Evolutionary conservation across 345 rosid species (phyloP).

Genomic region (Clausena lansium): DNA sequence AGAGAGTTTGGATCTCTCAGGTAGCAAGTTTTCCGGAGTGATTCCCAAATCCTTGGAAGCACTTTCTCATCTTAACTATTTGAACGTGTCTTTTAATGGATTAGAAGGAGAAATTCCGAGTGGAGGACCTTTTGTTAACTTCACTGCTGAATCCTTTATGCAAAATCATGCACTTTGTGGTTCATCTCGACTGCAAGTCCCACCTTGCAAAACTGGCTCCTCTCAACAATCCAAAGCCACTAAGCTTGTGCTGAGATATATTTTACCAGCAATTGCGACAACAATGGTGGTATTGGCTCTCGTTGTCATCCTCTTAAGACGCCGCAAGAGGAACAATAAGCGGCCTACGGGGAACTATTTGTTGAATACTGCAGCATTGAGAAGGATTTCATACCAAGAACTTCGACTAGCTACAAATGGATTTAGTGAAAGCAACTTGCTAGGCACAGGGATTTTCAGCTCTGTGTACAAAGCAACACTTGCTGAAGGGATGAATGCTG

Average conservation of each 20-base stretch:
- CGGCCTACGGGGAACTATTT: background rate
- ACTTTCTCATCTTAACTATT: background rate
- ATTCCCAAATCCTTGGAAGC: conserved; percentile 19
- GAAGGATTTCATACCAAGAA: background rate
- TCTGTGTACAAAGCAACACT: background rate
- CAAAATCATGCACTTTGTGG: conserved; percentile 10
- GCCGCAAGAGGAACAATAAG: background rate
- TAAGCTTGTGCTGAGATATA: background rate
- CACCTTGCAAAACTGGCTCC: background rate
- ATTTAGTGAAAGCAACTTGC: background rate
- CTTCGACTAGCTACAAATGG: background rate
- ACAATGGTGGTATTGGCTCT: background rate
- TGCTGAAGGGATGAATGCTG: background rate
- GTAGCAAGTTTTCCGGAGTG: background rate
- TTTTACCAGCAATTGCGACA: background rate
- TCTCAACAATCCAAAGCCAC: background rate
- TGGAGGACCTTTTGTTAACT: conserved; percentile 11
- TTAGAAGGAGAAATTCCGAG: background rate
- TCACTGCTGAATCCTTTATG: background rate
- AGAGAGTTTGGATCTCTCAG: conserved; percentile 5
- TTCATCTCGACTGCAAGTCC: background rate
- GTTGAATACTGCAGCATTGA: background rate
- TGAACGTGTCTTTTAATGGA: background rate
- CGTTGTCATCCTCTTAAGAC: background rate
- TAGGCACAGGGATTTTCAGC: conserved; percentile 4